phyloP scores from a whole-genome alignment of 2,329 filamentous ascomycete genomes.

The Xylariaceae sp. region DNA sequence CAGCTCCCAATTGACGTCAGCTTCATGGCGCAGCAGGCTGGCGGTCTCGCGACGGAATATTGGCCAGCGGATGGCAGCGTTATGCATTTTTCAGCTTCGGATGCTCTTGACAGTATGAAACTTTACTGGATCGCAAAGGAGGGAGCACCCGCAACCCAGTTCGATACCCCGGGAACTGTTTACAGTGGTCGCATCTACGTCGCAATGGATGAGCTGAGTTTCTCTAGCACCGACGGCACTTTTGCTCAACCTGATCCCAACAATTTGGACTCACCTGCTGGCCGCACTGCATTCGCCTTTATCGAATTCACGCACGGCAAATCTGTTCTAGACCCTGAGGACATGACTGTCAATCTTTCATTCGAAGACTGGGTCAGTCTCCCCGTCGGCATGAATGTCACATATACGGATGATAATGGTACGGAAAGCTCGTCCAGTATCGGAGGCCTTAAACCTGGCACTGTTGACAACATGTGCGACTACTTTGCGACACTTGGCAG shows the following conservation, averaged over 20 bases:
- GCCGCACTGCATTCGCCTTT: conserved; percentile 10
- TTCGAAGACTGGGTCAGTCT: conserved; percentile 49
- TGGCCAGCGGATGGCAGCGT: too few relatives aligned
- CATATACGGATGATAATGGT: conserved; percentile 26
- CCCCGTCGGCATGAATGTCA: conserved; percentile 43
- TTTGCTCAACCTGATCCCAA: conserved; percentile 15
- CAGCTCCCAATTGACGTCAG: too few relatives aligned
- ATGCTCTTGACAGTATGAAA: background rate
- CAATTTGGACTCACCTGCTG: conserved; percentile 9
- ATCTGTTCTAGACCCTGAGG: conserved; percentile 21
- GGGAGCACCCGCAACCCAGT: conserved; percentile 1
- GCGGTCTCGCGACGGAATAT: too few relatives aligned
- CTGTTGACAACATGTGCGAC: conserved; percentile 36
- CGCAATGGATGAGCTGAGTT: conserved; percentile 9
- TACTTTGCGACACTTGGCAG: conserved; percentile 30
- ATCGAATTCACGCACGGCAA: conserved; percentile 12
- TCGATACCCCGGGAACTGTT: conserved; percentile 12
- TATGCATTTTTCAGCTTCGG: background rate
- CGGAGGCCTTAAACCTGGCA: conserved; percentile 34
- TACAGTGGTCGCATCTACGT: conserved; percentile 15
- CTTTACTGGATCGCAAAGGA: conserved; percentile 3
- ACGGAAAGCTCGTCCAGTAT: conserved; percentile 28
- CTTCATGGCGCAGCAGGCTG: too few relatives aligned
- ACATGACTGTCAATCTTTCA: conserved; percentile 42
- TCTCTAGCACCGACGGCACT: background rate